Base-by-base conservation (phyloP, 2,329 filamentous ascomycete species). In the Xylariomycetidae sp. region DNA sequence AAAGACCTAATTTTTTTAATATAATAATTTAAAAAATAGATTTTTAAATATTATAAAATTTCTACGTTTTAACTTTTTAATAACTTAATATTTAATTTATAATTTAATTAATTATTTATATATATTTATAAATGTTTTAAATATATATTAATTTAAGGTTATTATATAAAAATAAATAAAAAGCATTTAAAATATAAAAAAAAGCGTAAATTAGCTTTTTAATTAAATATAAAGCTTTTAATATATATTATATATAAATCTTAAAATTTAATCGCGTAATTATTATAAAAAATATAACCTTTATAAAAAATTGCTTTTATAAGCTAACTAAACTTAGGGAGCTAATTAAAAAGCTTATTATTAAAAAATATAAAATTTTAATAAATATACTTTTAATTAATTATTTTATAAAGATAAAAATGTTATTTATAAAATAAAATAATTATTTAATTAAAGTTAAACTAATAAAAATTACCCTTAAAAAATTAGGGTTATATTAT, bases 1-100 rank as follows among this genome's bases (percentile, higher is more conserved):
- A 27, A 27, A n/a, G 15, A 9, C 26, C 17, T 27, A n/a, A 27
- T 7, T 27, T 27, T 16, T 27, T 27, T 27, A 16, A 13, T 9
- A n/a, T 27, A 27, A 16, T 27, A 27, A 16, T 27, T 27, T 27
- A 13, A 27, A 15, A 16, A 27, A 27, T 27, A 27, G 15, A 27
- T 9, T 7, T 27, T 27, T 7, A 27, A 27, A 27, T n/a, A 27
- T 27, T 14, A 27, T 27, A 14, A 4, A 13, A 15, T 10, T 5
- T 6, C 10, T n/a, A n/a, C n/a, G n/a, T n/a, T n/a, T n/a, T n/a
- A n/a, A n/a, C n/a, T n/a, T n/a, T n/a, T n/a, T n/a, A n/a, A n/a
- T n/a, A n/a, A n/a, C n/a, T n/a, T 27, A 16, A 27, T 16, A 4
- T 16, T 15, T 10, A 27, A 27, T 27, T 27, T 27, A 4, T 7